Conservation (phyloP, 352 stramenopile species). For the Thalassiosira livingstoniorum region DNA sequence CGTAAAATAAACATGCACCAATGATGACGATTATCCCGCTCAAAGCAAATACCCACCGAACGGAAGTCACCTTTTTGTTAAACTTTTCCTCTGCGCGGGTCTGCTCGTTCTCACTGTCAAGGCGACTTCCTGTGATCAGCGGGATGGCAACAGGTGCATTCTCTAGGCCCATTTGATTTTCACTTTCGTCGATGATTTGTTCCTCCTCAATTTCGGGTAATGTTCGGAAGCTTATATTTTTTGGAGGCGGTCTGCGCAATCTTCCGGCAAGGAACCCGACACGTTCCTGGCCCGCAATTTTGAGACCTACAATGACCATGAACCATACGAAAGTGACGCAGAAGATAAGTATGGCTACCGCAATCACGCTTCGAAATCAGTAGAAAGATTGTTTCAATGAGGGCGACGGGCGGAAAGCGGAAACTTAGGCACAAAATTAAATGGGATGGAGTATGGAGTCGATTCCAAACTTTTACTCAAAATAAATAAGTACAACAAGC, state of each 20-base stretch:
- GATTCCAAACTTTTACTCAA: neutral
- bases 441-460: too few species aligned
- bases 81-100: conserved; percentile 35
- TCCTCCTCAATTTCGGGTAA: conserved; percentile 32
- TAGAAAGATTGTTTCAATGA: neutral
- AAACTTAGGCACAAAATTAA: too few species aligned
- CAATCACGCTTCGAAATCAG: conserved; percentile 12
- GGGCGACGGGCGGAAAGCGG: neutral
- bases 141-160: neutral
- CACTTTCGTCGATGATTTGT: conserved; percentile 8
- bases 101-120: conserved; percentile 5
- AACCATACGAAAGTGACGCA: conserved; percentile 42
- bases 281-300: conserved; percentile 27
- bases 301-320: conserved; percentile 44
- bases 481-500: neutral
- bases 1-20: conserved; percentile 47
- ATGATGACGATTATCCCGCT: conserved; percentile 50
- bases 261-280: conserved; percentile 52
- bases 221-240: neutral
- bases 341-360: conserved; percentile 39
- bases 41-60: conserved; percentile 38
- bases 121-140: neutral
- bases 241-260: conserved; percentile 17
- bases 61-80: conserved; percentile 29
- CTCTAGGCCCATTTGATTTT: neutral